Conservation (phyloP, 2,329 filamentous ascomycete species). For the Biscogniauxia sp. region DNA sequence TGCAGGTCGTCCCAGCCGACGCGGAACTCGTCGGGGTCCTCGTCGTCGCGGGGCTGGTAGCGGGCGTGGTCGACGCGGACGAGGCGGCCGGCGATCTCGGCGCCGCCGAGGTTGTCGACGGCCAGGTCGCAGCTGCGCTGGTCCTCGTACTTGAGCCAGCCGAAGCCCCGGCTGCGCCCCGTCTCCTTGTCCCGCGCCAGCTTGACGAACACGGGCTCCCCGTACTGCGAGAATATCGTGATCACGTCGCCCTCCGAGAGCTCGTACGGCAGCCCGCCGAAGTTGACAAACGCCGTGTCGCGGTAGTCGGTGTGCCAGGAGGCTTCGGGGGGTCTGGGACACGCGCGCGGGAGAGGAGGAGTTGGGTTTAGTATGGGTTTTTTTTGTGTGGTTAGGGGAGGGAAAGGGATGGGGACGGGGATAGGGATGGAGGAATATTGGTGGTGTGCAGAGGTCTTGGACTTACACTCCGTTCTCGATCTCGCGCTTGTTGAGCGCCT, state of each 20-base stretch:
- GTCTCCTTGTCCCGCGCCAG: slow-evolving; percentile 93
- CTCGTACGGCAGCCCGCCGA: slow-evolving; percentile 89
- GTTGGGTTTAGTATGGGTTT: no score
- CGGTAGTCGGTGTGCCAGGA: slow-evolving; percentile 98
- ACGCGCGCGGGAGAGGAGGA: no score
- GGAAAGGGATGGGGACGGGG: not conserved
- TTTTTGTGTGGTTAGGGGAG: not conserved
- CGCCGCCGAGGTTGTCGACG: slow-evolving; percentile 91
- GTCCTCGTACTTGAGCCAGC: slow-evolving; percentile 97
- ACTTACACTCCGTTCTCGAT: slow-evolving; percentile 81
- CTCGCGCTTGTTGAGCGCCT: slow-evolving; percentile 90
- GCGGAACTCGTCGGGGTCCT: slow-evolving; percentile 58
- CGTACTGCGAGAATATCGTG: slow-evolving; percentile 95
- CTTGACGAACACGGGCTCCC: slow-evolving; percentile 91
- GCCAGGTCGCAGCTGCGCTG: slow-evolving; percentile 94
- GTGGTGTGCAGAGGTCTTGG: not conserved
- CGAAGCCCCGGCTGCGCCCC: slow-evolving; percentile 91
- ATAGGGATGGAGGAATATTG: no score
- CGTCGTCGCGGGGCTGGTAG: slow-evolving; percentile 85
- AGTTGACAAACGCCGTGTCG: slow-evolving; percentile 95
- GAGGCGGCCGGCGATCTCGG: slow-evolving; percentile 75
- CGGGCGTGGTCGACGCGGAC: slow-evolving; percentile 88
- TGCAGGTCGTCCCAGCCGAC: slow-evolving; percentile 60
- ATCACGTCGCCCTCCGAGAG: slow-evolving; percentile 94
- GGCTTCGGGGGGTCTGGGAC: slow-evolving; percentile 68